Percentiles rank a stretch among this genome's conserved stretches.
These are phyloP conservation scores for Xylariomycetidae sp. DNA, from an alignment of 2,329 filamentous ascomycete genomes.

Conservation along the genomic window DNA sequence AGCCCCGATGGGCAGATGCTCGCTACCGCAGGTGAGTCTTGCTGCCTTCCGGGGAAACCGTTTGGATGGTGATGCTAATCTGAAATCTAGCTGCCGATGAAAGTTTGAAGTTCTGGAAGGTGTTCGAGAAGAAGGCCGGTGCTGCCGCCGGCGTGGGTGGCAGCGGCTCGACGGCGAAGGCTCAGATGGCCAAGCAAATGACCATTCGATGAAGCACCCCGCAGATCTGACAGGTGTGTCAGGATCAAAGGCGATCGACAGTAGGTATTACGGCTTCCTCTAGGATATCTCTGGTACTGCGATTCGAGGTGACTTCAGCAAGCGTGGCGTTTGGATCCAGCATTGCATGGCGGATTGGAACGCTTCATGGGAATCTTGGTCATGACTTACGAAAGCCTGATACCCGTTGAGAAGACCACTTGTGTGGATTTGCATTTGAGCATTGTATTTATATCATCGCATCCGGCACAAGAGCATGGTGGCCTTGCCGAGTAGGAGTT, in stretches of 20 bases:
- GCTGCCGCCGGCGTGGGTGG: slow-evolving; percentile 57
- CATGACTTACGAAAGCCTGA: slow-evolving; percentile 19
- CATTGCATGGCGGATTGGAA: slow-evolving; percentile 12
- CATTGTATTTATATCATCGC: no score
- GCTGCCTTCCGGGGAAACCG: neutral
- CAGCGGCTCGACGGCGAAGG: slow-evolving; percentile 68
- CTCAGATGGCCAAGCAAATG: slow-evolving; percentile 89
- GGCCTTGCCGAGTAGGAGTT: no score
- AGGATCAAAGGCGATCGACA: slow-evolving; percentile 18
- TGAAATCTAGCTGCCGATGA: slow-evolving; percentile 70
- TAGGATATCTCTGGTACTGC: slow-evolving; percentile 24
- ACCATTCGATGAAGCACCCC: slow-evolving; percentile 65
- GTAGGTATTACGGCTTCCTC: slow-evolving; percentile 25
- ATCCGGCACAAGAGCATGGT: no score
- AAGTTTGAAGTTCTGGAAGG: slow-evolving; percentile 99
- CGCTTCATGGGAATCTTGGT: slow-evolving; percentile 16
- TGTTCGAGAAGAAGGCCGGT: slow-evolving; percentile 97
- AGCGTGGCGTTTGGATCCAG: slow-evolving; percentile 22
- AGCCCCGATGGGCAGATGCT: slow-evolving; percentile 98
- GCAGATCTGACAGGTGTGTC: slow-evolving; percentile 12
- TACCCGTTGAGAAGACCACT: slow-evolving; percentile 11
- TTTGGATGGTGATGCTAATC: slow-evolving; percentile 22
- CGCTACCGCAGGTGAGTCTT: slow-evolving; percentile 70
- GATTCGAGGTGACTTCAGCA: slow-evolving; percentile 22
- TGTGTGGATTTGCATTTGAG: slow-evolving; percentile 9